Percentiles rank a stretch among this genome's conserved stretches.
phyloP scores from a whole-genome alignment of 352 stramenopile species.

The Phytophthora pini region DNA sequence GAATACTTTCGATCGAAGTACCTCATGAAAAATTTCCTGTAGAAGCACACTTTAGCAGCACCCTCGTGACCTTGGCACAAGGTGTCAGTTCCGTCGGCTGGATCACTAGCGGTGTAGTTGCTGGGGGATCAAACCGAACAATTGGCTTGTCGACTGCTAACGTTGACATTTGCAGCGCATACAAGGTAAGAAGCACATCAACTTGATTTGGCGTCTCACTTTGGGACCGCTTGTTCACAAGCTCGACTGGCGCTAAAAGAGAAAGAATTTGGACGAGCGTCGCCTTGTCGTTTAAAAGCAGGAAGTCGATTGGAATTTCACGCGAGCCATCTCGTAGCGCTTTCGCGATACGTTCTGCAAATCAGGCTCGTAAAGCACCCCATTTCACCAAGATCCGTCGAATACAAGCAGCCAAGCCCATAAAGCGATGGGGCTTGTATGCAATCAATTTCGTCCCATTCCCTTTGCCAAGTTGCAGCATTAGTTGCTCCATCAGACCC shows the following conservation, averaged over 20 bases:
- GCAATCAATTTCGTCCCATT: no score
- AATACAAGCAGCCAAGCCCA: not conserved
- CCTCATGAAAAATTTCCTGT: not conserved
- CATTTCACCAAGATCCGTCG: not conserved
- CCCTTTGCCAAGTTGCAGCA: no score
- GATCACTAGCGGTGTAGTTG: not conserved
- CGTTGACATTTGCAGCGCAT: not conserved
- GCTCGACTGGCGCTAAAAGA: not conserved
- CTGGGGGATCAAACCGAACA: not conserved
- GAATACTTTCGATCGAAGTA: not conserved
- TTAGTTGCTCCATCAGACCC: no score
- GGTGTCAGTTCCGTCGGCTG: not conserved
- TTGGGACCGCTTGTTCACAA: not conserved
- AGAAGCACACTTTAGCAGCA: not conserved
- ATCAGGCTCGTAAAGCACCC: not conserved
- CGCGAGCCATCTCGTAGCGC: not conserved
- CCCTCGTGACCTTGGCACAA: not conserved
- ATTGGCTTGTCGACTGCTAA: not conserved
- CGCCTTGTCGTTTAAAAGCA: not conserved
- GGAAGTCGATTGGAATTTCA: not conserved
- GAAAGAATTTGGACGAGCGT: not conserved
- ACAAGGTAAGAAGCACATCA: not conserved
- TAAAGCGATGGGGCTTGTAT: not conserved
- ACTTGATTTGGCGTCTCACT: not conserved
- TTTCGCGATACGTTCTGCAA: not conserved